A percentile compares a stretch with the other conserved stretches of the same genome.
Conservation (phyloP, 1,284 basidiomycete genomes). For the Ganoderma lucidum region DNA sequence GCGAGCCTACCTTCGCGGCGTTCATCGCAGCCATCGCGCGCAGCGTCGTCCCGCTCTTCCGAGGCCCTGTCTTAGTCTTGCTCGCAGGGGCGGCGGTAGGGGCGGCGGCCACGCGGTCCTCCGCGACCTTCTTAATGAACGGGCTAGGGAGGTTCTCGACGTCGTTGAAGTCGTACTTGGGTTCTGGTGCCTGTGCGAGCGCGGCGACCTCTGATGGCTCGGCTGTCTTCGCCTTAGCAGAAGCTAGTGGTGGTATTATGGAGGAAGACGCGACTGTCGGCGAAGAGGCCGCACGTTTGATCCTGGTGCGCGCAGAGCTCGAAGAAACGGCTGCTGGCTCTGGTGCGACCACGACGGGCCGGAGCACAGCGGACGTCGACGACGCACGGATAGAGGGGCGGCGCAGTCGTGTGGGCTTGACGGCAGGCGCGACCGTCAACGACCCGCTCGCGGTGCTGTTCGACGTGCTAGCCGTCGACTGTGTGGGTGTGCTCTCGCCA, state of each 20-base stretch:
- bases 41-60: conserved; percentile 56
- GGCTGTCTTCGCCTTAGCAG: neutral
- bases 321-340: conserved; percentile 25
- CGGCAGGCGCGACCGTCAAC: conserved; percentile 20
- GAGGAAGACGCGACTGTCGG: conserved; percentile 23
- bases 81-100: conserved; percentile 8
- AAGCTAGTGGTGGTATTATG: conserved; percentile 2
- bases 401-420: conserved; percentile 40
- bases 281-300: conserved; percentile 29
- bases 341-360: conserved; percentile 13
- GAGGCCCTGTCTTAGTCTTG: conserved; percentile 23
- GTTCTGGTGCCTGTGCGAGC: conserved; percentile 28
- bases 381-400: conserved; percentile 44
- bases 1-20: conserved; percentile 45
- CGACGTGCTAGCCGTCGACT: conserved; percentile 21
- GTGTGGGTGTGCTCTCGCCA: conserved; percentile 36
- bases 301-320: conserved; percentile 21
- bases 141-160: conserved; percentile 88
- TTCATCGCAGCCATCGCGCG: conserved; percentile 73
- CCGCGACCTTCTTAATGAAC: conserved; percentile 67
- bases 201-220: conserved; percentile 15
- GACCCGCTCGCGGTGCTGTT: neutral
- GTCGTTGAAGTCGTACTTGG: conserved; percentile 71
- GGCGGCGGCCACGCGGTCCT: conserved; percentile 42
- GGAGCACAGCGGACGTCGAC: conserved; percentile 24